Evolutionary conservation across 2,329 filamentous ascomycete genomes (phyloP), one percentile per base, ranked within the genome.

Genomic region (Xylariomycetidae sp.): DNA sequence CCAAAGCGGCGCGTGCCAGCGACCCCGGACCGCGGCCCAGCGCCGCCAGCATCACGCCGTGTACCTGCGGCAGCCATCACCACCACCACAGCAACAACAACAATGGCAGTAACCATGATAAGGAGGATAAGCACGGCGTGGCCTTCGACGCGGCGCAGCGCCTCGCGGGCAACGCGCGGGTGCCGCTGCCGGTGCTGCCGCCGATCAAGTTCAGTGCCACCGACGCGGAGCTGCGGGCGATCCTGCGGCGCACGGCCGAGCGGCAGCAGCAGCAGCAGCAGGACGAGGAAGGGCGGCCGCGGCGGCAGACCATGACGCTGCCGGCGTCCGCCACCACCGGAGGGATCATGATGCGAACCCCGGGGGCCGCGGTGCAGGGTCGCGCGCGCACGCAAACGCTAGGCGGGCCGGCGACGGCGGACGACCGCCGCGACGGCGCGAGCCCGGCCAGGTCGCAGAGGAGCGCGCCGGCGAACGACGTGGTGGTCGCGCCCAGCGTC

Each of bases 231-330:
- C 49, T 77, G 17, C 59, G 64, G 1, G 58, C 68, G 38, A 76
- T 77, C 18, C 55, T 77, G 19, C 61, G 60, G 26, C 69, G 62
- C 20, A 77, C 72, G 1, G 73, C 75, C 17, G 58, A 67, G 54
- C 59, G 72, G 8, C 58, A 76, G 10, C 57, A 63, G 14, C 57
- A 67, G 54, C 59, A 71, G 8, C 58, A 76, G 10, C 57, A 63
- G 14, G 60, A 65, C 4, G 64, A 63, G 4, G 47, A 36, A 8
- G 43, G 45, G n/a, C 54, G 50, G 29, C n/a, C 40, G n/a, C 40
- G 52, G 19, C 39, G 54, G 17, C 52, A 55, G 44, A 54, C 50
- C 1, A 22, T 56, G 22, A 42, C 49, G n/a, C n/a, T n/a, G n/a
- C n/a, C n/a, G 42, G 15, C 36, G 6, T 34, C 43, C 5, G 26